Conservation (phyloP, 495 filamentous ascomycete genomes). For the Rhypophila decipiens region DNA sequence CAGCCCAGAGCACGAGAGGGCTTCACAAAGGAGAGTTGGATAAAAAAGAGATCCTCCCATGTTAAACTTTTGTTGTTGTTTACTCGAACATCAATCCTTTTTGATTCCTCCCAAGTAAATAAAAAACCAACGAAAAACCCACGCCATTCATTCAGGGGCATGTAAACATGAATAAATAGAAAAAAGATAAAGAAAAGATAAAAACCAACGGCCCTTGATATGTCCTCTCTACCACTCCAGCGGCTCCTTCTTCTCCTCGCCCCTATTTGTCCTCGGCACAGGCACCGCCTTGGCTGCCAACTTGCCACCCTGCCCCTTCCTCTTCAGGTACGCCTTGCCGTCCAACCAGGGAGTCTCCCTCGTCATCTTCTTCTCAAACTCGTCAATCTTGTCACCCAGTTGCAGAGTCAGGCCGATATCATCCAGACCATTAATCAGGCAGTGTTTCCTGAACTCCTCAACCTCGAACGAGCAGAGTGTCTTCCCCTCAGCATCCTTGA, state of each 20-base stretch:
- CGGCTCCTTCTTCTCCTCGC: constrained; percentile 77
- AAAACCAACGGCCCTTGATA: no score
- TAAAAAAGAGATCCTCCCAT: no score
- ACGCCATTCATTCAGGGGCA: no score
- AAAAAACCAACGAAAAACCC: no score
- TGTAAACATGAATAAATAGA: no score
- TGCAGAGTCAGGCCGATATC: constrained; percentile 95
- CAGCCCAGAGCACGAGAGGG: no score
- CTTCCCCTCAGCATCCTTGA: constrained; percentile 69
- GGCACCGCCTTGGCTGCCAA: constrained; percentile 75
- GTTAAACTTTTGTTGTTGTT: no score
- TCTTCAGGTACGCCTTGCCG: constrained; percentile 75
- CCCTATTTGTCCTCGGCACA: constrained; percentile 86
- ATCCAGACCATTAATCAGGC: constrained; percentile 88
- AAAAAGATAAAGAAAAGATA: no score
- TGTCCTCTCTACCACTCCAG: constrained; percentile 80
- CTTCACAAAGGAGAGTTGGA: no score
- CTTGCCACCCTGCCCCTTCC: constrained; percentile 56
- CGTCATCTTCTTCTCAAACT: constrained; percentile 73
- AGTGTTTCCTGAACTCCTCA: constrained; percentile 89
- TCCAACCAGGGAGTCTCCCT: constrained; percentile 87
- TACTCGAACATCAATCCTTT: no score
- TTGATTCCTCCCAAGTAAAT: no score
- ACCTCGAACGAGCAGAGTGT: constrained; percentile 75
- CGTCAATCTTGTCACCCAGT: constrained; percentile 78